Evolutionary conservation across 2,329 filamentous ascomycete species (phyloP), one percentile per base, ranked within the genome.

Genomic region (Metarhizium anisopliae): DNA sequence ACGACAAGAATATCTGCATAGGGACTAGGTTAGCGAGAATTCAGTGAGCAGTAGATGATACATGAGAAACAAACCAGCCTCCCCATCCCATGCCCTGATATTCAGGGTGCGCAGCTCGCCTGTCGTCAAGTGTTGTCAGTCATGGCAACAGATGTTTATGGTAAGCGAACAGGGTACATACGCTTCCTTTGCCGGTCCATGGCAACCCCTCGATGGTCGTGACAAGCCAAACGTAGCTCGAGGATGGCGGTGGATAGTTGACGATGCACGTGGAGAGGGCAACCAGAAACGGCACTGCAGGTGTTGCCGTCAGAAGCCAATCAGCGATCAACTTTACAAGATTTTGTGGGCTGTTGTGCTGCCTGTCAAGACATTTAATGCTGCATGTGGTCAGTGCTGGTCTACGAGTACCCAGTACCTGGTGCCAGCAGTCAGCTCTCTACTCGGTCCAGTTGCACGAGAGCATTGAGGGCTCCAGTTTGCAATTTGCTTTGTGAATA

Each of bases 21-120:
- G 51, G 35, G 10, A 35, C 47, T 32, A 29, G 51, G 20, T 52
- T 36, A 51, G 11, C 13, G 8, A 42, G 20, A 13, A 40, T 45
- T 45, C 2, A 18, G 7, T 20, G 42, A 30, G 29, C 16, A 16
- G 16, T 55, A 18, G 45, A 32, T 42, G 42, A 56, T 59, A 56
- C 51, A 56, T 59, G 58, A 52, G 53, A 59, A 58, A 62, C 70
- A 60, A 69, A 96, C 93, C 89, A 78, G 82, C 85, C 66, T 96
- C 90, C 67, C 90, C 92, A 69, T 87, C 80, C 94, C 94, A 99
- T 59, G 87, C 89, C 74, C 84, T 83, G 68, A 85, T 81, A 72
- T 99, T 99, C 67, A 95, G 78, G 75, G 87, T 83, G 78, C 91
- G 89, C 74, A 97, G 81, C 78, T 96, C 89, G 77, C 90, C 91